These are phyloP conservation scores for Mycena pura DNA, from an alignment of 768 basidiomycete species.

Conservation along the genomic window DNA sequence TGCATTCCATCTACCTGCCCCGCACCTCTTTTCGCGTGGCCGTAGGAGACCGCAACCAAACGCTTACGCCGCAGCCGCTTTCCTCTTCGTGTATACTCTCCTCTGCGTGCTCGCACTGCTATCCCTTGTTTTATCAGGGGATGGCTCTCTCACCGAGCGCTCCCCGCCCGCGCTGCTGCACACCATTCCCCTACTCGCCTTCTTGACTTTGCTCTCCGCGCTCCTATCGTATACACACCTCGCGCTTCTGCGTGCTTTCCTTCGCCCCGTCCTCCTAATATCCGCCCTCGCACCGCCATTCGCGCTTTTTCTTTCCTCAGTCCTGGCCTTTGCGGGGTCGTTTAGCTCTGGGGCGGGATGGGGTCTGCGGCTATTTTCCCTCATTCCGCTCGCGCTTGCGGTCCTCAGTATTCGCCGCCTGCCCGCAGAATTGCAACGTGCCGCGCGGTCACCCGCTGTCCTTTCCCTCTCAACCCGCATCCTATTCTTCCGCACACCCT, in stretches of 20 bases:
- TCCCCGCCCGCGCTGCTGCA: conserved; percentile 67
- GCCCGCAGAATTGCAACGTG: conserved; percentile 66
- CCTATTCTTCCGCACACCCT: conserved; percentile 68
- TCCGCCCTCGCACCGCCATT: conserved; percentile 80
- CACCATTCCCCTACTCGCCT: conserved; percentile 77
- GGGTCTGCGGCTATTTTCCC: conserved; percentile 78
- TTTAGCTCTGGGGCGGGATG: conserved; percentile 16
- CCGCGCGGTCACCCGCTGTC: conserved; percentile 70
- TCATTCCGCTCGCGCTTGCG: conserved; percentile 75
- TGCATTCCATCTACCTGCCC: conserved; percentile 73
- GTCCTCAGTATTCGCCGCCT: conserved; percentile 75
- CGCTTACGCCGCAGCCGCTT: conserved; percentile 72
- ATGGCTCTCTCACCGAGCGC: conserved; percentile 45
- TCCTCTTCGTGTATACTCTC: conserved; percentile 66
- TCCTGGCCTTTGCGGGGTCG: conserved; percentile 79
- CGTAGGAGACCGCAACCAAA: conserved; percentile 68
- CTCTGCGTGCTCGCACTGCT: conserved; percentile 69
- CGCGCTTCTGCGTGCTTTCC: conserved; percentile 78
- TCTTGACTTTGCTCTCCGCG: conserved; percentile 75
- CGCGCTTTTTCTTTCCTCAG: conserved; percentile 72
- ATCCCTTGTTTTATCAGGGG: conserved; percentile 67
- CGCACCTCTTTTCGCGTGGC: conserved; percentile 41
- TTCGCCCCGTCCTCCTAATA: conserved; percentile 81
- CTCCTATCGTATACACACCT: conserved; percentile 76
- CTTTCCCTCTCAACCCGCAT: conserved; percentile 70